Evolutionary conservation across 176 grass and related monocot species (phyloP), one percentile per base, ranked within the genome.

Genomic region (Thinopyrum elongatum): DNA sequence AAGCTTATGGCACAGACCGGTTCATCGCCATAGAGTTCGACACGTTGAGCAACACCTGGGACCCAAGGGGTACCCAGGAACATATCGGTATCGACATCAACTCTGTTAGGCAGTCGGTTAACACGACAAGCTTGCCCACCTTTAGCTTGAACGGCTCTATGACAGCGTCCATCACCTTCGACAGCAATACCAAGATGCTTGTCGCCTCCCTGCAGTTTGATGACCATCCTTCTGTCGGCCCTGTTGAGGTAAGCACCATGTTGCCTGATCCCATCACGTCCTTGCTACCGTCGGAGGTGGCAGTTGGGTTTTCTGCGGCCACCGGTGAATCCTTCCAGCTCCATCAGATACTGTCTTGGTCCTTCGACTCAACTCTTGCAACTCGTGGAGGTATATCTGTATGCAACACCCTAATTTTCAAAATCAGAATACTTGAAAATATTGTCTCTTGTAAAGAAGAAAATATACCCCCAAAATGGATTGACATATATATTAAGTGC

Each of bases 1-100:
- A 42, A 42, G 41, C 10, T 10, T 11, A 1, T 0, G 28, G 27
- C 3, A 3, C 63, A 33, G 30, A 63, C 15, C 27, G 60, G 8
- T 46, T 71, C 51, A 74, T 94, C 57, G 92, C 84, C 19, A 65
- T 94, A 2, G 89, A 94, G 53, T 91, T 94, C 55, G 87, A 88
- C 76, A 92, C 84, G 14, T 91, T 21, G 51, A 3, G 15, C 4
- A 42, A 91, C 61, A 0, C 2, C 0, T 89, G 76, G 26, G 87
- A 91, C 11, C 49, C 55, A 21, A 29, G 30, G 35, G 0, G 5
- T 4, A 69, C 66, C 29, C 13, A 34, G 29, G 22, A 77, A 9
- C 85, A 93, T 12, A 47, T 93, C 14, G 82, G 76, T 23, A 82
- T 87, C 84, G 30, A 87, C 81, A 53, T 89, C 31, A 65, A 61